phyloP scores from a whole-genome alignment of 176 grass and related monocot species.

The Musa itinerans region DNA sequence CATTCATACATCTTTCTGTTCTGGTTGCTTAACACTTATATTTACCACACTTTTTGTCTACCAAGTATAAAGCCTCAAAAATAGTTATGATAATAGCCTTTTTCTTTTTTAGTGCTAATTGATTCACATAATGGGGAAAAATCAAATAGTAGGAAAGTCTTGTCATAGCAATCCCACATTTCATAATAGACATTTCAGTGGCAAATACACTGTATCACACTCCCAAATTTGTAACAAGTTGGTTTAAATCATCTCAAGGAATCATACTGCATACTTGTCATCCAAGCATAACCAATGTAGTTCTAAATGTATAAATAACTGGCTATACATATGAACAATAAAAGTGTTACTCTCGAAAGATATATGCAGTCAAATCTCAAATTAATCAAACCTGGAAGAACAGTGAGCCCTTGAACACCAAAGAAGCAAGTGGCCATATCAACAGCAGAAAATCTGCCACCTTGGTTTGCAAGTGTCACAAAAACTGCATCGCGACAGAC shows the following conservation, averaged over 20 bases:
- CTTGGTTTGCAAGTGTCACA: slow-evolving; percentile 68
- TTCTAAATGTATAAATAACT: background rate
- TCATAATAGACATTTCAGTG: background rate
- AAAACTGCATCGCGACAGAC: slow-evolving; percentile 83
- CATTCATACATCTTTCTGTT: background rate
- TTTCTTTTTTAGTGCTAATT: background rate
- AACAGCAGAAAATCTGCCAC: slow-evolving; percentile 43
- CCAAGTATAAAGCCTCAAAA: background rate
- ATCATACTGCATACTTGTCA: background rate
- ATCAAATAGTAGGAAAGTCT: background rate
- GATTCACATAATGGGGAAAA: background rate
- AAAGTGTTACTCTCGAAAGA: background rate
- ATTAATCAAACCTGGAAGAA: slow-evolving; percentile 44
- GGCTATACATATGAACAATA: background rate
- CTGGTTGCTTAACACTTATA: background rate
- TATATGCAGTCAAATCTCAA: slow-evolving; percentile 15
- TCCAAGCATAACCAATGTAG: background rate
- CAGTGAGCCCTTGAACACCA: slow-evolving; percentile 70
- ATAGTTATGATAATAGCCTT: background rate
- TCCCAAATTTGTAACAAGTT: background rate
- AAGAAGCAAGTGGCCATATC: slow-evolving; percentile 86
- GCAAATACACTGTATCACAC: background rate
- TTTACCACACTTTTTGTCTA: background rate
- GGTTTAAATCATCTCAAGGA: background rate
- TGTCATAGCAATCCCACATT: background rate